A percentile compares a stretch with the other conserved stretches of the same genome.
Conservation (phyloP, 371 early-diverging fungal species). For the Blakeslea trispora region DNA sequence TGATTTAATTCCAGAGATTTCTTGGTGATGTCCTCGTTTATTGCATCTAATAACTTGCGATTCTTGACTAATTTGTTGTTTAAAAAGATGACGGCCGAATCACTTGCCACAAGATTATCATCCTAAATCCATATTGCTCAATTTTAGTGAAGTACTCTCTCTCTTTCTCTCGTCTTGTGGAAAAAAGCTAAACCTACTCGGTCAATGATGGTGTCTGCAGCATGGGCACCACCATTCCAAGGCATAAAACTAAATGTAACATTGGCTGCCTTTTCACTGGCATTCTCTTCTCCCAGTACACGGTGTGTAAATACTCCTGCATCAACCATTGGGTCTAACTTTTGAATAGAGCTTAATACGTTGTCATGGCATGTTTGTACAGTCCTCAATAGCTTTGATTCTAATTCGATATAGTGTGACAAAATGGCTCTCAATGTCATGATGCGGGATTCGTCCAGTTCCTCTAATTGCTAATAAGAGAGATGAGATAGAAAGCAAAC, state of each 20-base stretch:
- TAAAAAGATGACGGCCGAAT: slow-evolving; percentile 57
- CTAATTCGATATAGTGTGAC: slow-evolving; percentile 48
- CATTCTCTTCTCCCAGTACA: slow-evolving; percentile 13
- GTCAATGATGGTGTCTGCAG: slow-evolving; percentile 44
- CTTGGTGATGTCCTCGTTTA: slow-evolving; percentile 52
- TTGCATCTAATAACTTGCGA: slow-evolving; percentile 41
- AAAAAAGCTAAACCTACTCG: slow-evolving; percentile 23
- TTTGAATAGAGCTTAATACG: slow-evolving; percentile 32
- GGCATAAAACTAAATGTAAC: slow-evolving; percentile 39
- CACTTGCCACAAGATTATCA: slow-evolving; percentile 52
- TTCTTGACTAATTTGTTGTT: slow-evolving; percentile 66
- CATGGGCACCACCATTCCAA: slow-evolving; percentile 44
- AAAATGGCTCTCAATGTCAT: slow-evolving; percentile 49
- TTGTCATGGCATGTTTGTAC: slow-evolving; percentile 43
- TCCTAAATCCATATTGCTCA: slow-evolving; percentile 52
- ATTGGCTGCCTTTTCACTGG: slow-evolving; percentile 26
- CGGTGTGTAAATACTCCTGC: slow-evolving; percentile 50
- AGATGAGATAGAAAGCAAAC: background rate
- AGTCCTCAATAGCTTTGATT: slow-evolving; percentile 41
- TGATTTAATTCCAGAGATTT: slow-evolving; percentile 27
- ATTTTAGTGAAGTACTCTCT: background rate
- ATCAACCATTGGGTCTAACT: slow-evolving; percentile 55
- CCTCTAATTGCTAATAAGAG: slow-evolving; percentile 61
- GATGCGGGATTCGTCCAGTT: slow-evolving; percentile 56
- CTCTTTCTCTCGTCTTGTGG: background rate